A percentile compares a stretch with the other conserved stretches of the same genome.
phyloP scores from a whole-genome alignment of 495 filamentous ascomycete species.

The Oidiodendron maius region DNA sequence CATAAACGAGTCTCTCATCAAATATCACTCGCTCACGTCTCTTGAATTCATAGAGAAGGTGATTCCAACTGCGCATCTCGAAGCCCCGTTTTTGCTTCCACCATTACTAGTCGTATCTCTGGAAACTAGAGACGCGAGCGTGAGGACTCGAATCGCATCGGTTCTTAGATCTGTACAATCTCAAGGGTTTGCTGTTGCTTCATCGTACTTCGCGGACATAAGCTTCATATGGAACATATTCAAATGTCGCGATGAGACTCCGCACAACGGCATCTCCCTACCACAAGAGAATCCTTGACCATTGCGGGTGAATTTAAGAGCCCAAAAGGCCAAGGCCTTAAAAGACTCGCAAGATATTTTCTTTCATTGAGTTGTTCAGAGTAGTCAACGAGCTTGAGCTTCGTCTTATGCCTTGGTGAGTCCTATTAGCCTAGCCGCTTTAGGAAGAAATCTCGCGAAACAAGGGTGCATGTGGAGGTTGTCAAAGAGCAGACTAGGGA shows the following conservation, averaged over 20 bases:
- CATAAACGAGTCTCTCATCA: background rate
- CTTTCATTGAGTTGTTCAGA: too few relatives aligned
- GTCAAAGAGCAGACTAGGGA: too few relatives aligned
- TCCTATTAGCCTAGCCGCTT: too few relatives aligned
- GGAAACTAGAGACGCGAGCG: background rate
- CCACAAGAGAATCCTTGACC: too few relatives aligned
- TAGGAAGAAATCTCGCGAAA: too few relatives aligned
- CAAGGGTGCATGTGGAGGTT: too few relatives aligned
- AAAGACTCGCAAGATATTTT: too few relatives aligned
- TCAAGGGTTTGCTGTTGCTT: background rate
- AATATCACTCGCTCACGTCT: background rate
- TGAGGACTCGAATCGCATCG: background rate
- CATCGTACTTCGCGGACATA: background rate
- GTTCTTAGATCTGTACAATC: background rate
- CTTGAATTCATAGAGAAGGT: background rate
- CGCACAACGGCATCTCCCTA: background rate
- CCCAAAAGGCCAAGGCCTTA: too few relatives aligned
- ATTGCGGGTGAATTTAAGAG: too few relatives aligned
- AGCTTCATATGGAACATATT: background rate
- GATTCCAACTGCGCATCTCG: background rate
- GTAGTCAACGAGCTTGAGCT: too few relatives aligned
- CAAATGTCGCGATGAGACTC: background rate
- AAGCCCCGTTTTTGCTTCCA: background rate
- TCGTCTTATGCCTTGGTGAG: too few relatives aligned
- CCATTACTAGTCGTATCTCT: background rate